These are phyloP conservation scores for Dendrocalamus sinicus DNA, from an alignment of 176 grass and related monocot genomes.

Conservation along the genomic window DNA sequence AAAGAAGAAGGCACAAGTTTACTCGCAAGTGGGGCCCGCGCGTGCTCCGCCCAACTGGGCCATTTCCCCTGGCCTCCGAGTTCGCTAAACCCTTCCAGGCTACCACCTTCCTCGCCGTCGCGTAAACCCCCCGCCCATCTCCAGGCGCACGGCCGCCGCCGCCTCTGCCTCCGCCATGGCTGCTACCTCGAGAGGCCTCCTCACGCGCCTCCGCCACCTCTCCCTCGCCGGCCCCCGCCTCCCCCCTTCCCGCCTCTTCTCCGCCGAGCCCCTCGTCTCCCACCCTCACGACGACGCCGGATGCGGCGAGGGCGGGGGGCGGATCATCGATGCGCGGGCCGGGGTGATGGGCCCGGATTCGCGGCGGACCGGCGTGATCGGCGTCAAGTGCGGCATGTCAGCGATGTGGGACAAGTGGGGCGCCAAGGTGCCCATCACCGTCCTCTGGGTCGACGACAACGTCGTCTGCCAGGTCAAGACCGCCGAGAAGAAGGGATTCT, in stretches of 20 bases:
- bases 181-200: conserved; percentile 82
- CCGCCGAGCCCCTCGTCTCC: conserved; percentile 58
- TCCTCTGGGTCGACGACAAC: conserved; percentile 97
- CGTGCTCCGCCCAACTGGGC: conserved; percentile 11
- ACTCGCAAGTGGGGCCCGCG: conserved; percentile 18
- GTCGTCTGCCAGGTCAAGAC: conserved; percentile 97
- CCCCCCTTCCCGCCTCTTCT: conserved; percentile 54
- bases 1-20: not conserved
- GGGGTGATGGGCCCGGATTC: conserved; percentile 66
- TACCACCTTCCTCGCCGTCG: conserved; percentile 33
- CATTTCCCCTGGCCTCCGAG: conserved; percentile 25
- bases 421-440: conserved; percentile 79
- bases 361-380: conserved; percentile 78
- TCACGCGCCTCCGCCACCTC: conserved; percentile 59
- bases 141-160: conserved; percentile 21
- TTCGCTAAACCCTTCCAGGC: conserved; percentile 48
- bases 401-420: conserved; percentile 99
- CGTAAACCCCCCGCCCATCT: conserved; percentile 42
- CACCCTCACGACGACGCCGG: conserved; percentile 43
- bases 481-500: conserved; percentile 80
- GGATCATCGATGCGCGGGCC: conserved; percentile 74
- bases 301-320: conserved; percentile 6
- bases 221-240: conserved; percentile 35
- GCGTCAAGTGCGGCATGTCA: conserved; percentile 96
- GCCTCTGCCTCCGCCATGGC: conserved; percentile 52